Evolutionary conservation across 2,329 filamentous ascomycete genomes (phyloP), one percentile per base, ranked within the genome.

Genomic region (Aspergillus fructus): DNA sequence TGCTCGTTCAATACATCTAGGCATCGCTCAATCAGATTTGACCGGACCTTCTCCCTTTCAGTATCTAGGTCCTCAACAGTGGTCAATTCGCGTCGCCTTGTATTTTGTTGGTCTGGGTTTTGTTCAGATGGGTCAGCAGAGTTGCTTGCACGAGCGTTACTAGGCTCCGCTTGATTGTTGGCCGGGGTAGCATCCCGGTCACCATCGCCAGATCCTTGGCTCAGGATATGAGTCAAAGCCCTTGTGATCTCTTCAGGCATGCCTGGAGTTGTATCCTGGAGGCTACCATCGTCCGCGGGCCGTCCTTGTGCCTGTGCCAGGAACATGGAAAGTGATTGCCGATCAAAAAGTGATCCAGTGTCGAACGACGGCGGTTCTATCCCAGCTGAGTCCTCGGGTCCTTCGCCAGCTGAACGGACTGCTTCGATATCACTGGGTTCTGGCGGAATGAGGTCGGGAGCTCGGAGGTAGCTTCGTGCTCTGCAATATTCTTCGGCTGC

Each of bases 1-100:
- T 97, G 93, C 39, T 89, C 88, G 71, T 93, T 89, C 53, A 99
- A 87, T 34, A 97, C 87, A 67, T 97, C 93, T 21, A 99, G 80
- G 63, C 90, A 96, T 57, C 91, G 89, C 66, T 97, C 93, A 58
- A 97, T 93, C 54, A 97, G 76, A 55, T 90, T 88, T 19, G 85
- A 81, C 40, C 91, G 85, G 41, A 97, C 79, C n/a, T 81, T 83
- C 4, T 83, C 81, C 46, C 94, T 87, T 71, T 90, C 84, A 34
- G 84, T 83, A 61, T 96, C 90, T 6, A 99, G 80, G 62, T 92
- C 89, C 57, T 97, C 90, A 56, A 92, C 81, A 0, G 89, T 89
- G 33, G 67, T 63, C 33, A 75, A 60, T 51, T 75, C 68, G 17
- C 72, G 74, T 37, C 67, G 66, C 52, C 62, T 68, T 39, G 64